A percentile compares a stretch with the other conserved stretches of the same genome.
Conservation (phyloP, 306 rosid species). For the Gastrolobium villosum region DNA sequence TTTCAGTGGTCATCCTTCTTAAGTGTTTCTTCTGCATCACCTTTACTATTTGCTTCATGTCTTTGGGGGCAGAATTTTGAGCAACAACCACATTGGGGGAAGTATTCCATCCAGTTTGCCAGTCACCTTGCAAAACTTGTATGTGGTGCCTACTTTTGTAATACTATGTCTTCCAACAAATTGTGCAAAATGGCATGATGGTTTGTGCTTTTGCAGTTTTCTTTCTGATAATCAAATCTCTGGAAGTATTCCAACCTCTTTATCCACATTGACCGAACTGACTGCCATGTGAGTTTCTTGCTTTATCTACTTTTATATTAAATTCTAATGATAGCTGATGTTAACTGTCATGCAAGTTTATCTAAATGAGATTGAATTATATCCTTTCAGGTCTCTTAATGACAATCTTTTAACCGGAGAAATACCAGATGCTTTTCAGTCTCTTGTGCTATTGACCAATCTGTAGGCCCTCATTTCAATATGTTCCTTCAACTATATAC, state of each 20-base stretch:
- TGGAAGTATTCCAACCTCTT: slow-evolving; percentile 80
- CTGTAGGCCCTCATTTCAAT: slow-evolving; percentile 66
- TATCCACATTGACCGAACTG: slow-evolving; percentile 71
- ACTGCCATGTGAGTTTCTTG: slow-evolving; percentile 68
- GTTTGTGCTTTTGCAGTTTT: slow-evolving; percentile 73
- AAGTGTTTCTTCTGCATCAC: slow-evolving; percentile 21
- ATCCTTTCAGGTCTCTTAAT: slow-evolving; percentile 84
- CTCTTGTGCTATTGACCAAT: slow-evolving; percentile 69
- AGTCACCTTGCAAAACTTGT: slow-evolving; percentile 76
- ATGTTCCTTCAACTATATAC: not conserved
- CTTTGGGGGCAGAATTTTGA: slow-evolving; percentile 72
- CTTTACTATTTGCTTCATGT: slow-evolving; percentile 44
- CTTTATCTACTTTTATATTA: slow-evolving; percentile 6
- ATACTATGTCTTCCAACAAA: slow-evolving; percentile 33
- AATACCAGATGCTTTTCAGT: slow-evolving; percentile 78
- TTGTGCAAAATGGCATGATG: slow-evolving; percentile 52
- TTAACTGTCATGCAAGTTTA: slow-evolving; percentile 31
- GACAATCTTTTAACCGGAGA: slow-evolving; percentile 78
- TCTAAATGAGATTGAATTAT: slow-evolving; percentile 46
- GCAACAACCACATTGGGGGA: slow-evolving; percentile 94
- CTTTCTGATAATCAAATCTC: slow-evolving; percentile 86
- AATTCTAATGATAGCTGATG: slow-evolving; percentile 24
- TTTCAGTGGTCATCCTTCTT: slow-evolving; percentile 19
- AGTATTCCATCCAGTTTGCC: slow-evolving; percentile 88
- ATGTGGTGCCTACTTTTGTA: slow-evolving; percentile 53